These are phyloP conservation scores for Crassisporium funariophilum DNA, from an alignment of 768 basidiomycete species.

Conservation along the genomic window DNA sequence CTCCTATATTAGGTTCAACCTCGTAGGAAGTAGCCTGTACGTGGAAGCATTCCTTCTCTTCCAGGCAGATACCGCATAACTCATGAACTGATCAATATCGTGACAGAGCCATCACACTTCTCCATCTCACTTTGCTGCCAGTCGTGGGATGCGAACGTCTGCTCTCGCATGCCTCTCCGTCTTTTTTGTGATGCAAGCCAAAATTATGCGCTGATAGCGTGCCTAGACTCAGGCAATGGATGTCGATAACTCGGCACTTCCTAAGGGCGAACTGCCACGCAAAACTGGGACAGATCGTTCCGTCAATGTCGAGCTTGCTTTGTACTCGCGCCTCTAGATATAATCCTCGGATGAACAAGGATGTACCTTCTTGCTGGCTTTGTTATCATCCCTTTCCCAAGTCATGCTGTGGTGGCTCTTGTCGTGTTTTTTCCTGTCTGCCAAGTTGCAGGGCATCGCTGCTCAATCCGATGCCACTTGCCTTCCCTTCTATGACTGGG, in stretches of 20 bases:
- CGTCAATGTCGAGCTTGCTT: constrained; percentile 15
- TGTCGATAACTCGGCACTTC: constrained; percentile 18
- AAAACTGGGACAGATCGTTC: constrained; percentile 23
- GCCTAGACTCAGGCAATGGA: constrained; percentile 19
- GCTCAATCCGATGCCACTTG: constrained; percentile 44
- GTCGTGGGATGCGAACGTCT: constrained; percentile 17
- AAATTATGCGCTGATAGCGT: constrained; percentile 22
- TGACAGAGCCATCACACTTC: constrained; percentile 23
- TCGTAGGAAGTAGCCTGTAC: constrained; percentile 10
- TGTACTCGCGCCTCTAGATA: constrained; percentile 10
- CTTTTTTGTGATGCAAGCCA: constrained; percentile 16
- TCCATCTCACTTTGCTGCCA: constrained; percentile 20
- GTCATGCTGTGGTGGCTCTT: constrained; percentile 27
- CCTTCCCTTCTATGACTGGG: constrained; percentile 44
- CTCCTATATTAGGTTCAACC: too few species aligned
- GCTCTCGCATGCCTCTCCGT: constrained; percentile 15
- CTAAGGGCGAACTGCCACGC: constrained; percentile 33
- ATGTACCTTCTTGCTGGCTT: constrained; percentile 15
- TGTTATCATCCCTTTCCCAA: constrained; percentile 12
- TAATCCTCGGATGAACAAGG: constrained; percentile 7
- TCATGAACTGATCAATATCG: constrained; percentile 16
- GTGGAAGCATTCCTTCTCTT: constrained; percentile 14
- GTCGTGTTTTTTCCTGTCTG: constrained; percentile 24
- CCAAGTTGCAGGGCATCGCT: constrained; percentile 17
- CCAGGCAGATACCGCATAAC: constrained; percentile 20